Percentiles rank a stretch among this genome's conserved stretches.
These are phyloP conservation scores for Sphaerulina musiva DNA, from an alignment of 2,329 filamentous ascomycete species.

Conservation along the genomic window DNA sequence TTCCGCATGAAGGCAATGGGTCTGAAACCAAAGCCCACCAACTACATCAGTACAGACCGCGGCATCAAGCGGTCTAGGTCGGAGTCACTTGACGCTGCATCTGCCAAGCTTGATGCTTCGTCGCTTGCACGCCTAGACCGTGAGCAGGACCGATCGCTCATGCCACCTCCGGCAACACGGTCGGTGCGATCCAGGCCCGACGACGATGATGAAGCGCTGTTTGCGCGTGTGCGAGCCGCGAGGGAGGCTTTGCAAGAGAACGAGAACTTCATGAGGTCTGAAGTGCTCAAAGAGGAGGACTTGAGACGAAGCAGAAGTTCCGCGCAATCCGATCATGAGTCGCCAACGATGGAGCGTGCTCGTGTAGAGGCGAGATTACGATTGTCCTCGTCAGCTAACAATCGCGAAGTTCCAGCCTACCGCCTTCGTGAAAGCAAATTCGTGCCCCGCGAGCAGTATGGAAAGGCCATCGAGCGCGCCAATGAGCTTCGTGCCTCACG, in stretches of 20 bases:
- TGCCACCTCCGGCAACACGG: slow-evolving; percentile 16
- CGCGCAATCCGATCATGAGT: slow-evolving; percentile 26
- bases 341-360: slow-evolving; percentile 30
- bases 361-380: slow-evolving; percentile 30
- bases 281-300: slow-evolving; percentile 20
- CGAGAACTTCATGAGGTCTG: slow-evolving; percentile 14
- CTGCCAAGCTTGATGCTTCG: slow-evolving; percentile 5
- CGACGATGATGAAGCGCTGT: slow-evolving; percentile 32
- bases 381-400: slow-evolving; percentile 13
- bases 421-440: slow-evolving; percentile 34
- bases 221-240: slow-evolving; percentile 31
- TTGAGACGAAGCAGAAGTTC: slow-evolving; percentile 21
- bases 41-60: slow-evolving; percentile 8
- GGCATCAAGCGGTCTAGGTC: slow-evolving; percentile 23
- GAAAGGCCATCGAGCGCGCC: slow-evolving; percentile 30
- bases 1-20: slow-evolving; percentile 48
- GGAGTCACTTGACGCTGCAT: slow-evolving; percentile 16
- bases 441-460: slow-evolving; percentile 34
- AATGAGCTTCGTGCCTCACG: slow-evolving; percentile 25
- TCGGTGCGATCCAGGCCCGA: slow-evolving; percentile 19
- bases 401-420: slow-evolving; percentile 32
- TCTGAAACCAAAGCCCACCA: slow-evolving; percentile 38
- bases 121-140: slow-evolving; percentile 10
- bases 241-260: slow-evolving; percentile 27
- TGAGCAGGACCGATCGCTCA: slow-evolving; percentile 9